Evolutionary conservation across 108 stramenopile species (phyloP).

Genomic region (Cylindrotheca fusiformis): DNA sequence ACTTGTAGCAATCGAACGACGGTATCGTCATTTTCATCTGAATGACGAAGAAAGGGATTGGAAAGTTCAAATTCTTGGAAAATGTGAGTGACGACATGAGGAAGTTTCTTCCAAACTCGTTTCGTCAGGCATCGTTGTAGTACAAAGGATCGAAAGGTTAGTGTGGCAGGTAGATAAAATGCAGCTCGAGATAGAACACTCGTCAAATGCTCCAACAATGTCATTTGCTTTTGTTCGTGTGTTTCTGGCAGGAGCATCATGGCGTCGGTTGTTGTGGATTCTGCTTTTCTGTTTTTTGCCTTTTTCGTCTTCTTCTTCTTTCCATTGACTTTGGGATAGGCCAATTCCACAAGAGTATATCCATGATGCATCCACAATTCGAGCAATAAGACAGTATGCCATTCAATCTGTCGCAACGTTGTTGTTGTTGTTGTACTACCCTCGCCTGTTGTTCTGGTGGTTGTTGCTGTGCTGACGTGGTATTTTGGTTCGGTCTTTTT

Average conservation of each 20-base stretch:
- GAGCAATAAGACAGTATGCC: constrained; percentile 14
- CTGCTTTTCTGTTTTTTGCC: neutral
- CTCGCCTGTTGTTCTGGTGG: too few relatives aligned
- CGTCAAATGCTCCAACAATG: constrained; percentile 5
- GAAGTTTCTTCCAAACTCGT: constrained; percentile 1
- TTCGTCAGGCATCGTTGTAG: constrained; percentile 1
- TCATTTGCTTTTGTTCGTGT: neutral
- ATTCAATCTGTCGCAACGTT: constrained; percentile 14
- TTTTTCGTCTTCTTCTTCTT: neutral
- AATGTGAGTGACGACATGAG: constrained; percentile 6
- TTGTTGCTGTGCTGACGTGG: too few relatives aligned
- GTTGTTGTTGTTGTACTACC: too few relatives aligned
- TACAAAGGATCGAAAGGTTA: neutral
- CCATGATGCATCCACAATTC: constrained; percentile 7
- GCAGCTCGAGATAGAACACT: constrained; percentile 6
- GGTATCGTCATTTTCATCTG: neutral
- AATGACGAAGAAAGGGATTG: neutral
- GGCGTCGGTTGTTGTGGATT: neutral
- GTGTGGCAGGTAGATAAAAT: constrained; percentile 3
- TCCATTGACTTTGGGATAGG: neutral
- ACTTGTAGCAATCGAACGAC: neutral
- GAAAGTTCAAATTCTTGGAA: constrained; percentile 9
- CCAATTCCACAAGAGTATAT: neutral
- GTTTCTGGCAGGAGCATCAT: neutral
- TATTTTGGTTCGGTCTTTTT: too few relatives aligned